A percentile compares a stretch with the other conserved stretches of the same genome.
These are phyloP conservation scores for Penicillium goetzii DNA, from an alignment of 495 filamentous ascomycete species.

Conservation along the genomic window DNA sequence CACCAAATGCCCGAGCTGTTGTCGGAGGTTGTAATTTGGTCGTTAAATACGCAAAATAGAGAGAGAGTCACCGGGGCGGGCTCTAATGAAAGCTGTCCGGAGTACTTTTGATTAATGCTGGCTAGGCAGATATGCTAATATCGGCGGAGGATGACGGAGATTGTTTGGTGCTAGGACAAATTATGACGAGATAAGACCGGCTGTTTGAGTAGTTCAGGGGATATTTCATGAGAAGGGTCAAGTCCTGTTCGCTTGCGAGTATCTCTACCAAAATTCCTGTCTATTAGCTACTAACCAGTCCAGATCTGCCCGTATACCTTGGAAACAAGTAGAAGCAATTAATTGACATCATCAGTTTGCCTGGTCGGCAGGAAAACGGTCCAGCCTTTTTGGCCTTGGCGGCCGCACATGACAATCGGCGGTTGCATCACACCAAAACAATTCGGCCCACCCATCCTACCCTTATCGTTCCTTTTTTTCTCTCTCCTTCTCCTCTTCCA, in stretches of 20 bases:
- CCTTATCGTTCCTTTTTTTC: constrained; percentile 27
- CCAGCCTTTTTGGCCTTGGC: constrained; percentile 14
- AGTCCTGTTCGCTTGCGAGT: background rate
- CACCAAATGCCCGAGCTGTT: background rate
- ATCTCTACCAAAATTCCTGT: background rate
- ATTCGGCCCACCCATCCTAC: constrained; percentile 3
- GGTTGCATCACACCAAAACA: constrained; percentile 30
- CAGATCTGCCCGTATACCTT: background rate
- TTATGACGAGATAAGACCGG: constrained; percentile 6
- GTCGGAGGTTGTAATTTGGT: background rate
- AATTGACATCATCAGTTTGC: constrained; percentile 24
- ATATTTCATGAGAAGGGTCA: background rate
- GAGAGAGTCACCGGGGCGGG: background rate
- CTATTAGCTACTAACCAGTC: background rate
- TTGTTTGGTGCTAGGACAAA: background rate
- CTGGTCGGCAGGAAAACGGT: constrained; percentile 13
- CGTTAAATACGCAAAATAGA: background rate
- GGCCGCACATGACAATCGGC: constrained; percentile 27
- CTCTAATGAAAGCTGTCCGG: background rate
- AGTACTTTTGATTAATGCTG: background rate
- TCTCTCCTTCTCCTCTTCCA: constrained; percentile 16
- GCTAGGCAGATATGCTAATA: background rate
- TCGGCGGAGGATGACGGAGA: constrained; percentile 5
- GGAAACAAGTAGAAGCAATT: background rate
- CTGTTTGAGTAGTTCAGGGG: background rate